Percentiles rank a stretch among this genome's conserved stretches.
Evolutionary conservation across 2,329 filamentous ascomycete genomes (phyloP).

Genomic region (Ophiostoma sp.): DNA sequence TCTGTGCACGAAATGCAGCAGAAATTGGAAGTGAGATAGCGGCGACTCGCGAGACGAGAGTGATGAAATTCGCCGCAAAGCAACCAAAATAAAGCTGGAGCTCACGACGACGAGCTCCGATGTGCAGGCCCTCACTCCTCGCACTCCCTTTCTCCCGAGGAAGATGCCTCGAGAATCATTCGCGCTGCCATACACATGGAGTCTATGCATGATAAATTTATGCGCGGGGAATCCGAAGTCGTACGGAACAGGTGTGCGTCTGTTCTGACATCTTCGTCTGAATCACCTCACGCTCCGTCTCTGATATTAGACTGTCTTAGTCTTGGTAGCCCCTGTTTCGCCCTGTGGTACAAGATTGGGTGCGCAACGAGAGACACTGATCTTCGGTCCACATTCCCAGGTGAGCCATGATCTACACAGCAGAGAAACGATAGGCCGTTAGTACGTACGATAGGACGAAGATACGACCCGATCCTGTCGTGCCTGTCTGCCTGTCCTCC

Average conservation of each 20-base stretch:
- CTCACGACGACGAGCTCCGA: too few species aligned
- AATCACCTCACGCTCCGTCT: too few species aligned
- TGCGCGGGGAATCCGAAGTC: too few species aligned
- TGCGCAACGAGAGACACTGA: background rate
- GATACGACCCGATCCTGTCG: background rate
- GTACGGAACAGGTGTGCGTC: too few species aligned
- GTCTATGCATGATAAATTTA: too few species aligned
- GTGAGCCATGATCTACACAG: background rate
- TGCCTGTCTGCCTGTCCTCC: background rate
- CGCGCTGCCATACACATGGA: too few species aligned
- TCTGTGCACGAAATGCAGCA: background rate
- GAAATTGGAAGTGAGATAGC: background rate
- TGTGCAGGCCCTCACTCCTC: too few species aligned
- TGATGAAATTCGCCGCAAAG: too few species aligned
- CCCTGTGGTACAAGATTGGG: background rate
- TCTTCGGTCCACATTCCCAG: background rate
- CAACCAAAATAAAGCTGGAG: too few species aligned
- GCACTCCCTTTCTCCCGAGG: too few species aligned
- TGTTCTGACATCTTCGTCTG: too few species aligned
- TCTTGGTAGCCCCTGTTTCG: background rate
- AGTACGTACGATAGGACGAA: background rate
- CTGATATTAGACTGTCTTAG: background rate
- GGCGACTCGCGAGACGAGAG: background rate
- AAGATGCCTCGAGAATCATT: too few species aligned
- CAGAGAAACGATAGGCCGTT: background rate